phyloP scores from a whole-genome alignment of 148 eudicot genomes.

The Camellia sinensis region DNA sequence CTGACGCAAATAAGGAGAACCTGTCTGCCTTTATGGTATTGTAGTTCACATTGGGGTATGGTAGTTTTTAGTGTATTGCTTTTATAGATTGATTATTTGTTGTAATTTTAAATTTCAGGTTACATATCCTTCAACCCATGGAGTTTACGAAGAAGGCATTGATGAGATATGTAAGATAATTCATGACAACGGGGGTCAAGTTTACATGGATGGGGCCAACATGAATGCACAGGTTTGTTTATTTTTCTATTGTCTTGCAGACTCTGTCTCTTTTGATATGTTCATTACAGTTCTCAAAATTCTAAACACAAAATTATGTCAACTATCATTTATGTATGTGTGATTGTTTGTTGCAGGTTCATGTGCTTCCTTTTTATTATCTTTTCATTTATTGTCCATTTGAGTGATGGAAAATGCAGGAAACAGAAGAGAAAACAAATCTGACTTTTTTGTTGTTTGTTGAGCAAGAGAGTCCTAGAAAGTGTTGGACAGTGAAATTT shows the following conservation, averaged over 20 bases:
- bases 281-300: background rate
- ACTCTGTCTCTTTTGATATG: background rate
- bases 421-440: too few species aligned
- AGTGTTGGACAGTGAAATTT: too few species aligned
- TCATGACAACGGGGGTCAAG: slow-evolving; percentile 99
- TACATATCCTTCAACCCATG: slow-evolving; percentile 98
- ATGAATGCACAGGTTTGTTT: slow-evolving; percentile 93
- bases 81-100: slow-evolving; percentile 1
- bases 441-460: background rate
- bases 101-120: slow-evolving; percentile 45
- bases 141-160: slow-evolving; percentile 98
- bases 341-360: background rate
- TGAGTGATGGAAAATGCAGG: too few species aligned
- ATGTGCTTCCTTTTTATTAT: background rate
- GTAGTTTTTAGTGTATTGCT: background rate
- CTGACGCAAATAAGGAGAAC: slow-evolving; percentile 82
- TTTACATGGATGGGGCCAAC: slow-evolving; percentile 99
- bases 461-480: too few species aligned
- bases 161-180: slow-evolving; percentile 96
- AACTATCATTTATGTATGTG: background rate
- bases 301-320: background rate
- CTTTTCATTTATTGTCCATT: background rate
- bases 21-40: slow-evolving; percentile 90
- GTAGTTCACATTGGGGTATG: background rate
- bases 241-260: background rate